Evolutionary conservation across 441 rosid species (phyloP), one percentile per base, ranked within the genome.

Genomic region (Hura crepitans): DNA sequence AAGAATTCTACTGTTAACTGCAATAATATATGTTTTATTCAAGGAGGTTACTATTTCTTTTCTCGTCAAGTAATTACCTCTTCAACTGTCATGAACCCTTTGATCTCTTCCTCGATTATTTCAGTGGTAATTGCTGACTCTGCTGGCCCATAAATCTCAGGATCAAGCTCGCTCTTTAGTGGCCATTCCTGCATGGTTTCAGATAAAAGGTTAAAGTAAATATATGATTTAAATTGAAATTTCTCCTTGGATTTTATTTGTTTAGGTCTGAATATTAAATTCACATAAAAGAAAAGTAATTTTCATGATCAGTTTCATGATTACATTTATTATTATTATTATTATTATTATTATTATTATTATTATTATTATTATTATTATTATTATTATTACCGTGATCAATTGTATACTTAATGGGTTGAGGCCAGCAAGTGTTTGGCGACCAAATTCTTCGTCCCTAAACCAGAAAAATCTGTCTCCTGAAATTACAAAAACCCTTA

Each of bases 391-490:
- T 28, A 89, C 96, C 83, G 78, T 80, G 62, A 92, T 74, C 67
- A 85, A 78, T 64, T 80, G 79, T 60, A 92, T 64, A 77, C 74
- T n/a, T 23, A 59, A 78, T 12, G 97, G 97, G 42, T 92, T 87
- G 35, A 89, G 84, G 45, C 96, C 97, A 3, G 96, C 86, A 46
- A 92, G 85, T 18, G 89, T 85, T 73, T 92, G 90, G 5, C 97
- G 81, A 54, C 82, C 89, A n/a, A 88, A 92, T 71, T 90, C 96
- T 35, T 88, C 90, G 15, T 92, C 96, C 42, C 85, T 74, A 14
- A 87, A 65, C 96, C 97, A 92, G 72, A 85, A 85, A 66, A 87
- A 87, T 55, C 72, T 82, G 70, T 90, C 91, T 73, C 89, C 96
- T 92, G 64, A 33, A 69, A 18, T 9, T n/a, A 1, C 18, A 49